phyloP scores from a whole-genome alignment of 1,139 yeast genomes.

The Suhomyces panamericanus region DNA sequence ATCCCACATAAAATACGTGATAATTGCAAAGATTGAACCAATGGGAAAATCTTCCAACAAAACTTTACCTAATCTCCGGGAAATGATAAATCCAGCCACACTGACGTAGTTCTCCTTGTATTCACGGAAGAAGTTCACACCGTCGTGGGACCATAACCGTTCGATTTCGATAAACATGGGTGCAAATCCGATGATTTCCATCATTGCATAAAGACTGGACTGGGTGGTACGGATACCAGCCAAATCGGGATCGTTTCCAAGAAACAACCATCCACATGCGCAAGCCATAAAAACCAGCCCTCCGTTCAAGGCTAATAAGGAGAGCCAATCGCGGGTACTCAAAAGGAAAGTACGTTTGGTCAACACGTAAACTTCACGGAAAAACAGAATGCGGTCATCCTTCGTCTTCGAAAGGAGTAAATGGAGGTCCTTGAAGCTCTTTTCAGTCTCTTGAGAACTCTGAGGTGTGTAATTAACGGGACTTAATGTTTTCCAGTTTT shows the following conservation, averaged over 20 bases:
- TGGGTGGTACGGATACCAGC: conserved; percentile 25
- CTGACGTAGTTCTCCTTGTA: conserved; percentile 24
- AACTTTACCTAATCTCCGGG: conserved; percentile 24
- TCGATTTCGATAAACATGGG: conserved; percentile 26
- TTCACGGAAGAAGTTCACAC: conserved; percentile 23
- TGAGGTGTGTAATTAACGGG: not conserved
- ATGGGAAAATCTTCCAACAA: conserved; percentile 25
- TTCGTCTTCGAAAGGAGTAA: conserved; percentile 16
- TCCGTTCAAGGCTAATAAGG: conserved; percentile 22
- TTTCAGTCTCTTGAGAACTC: conserved; percentile 11
- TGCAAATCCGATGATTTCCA: conserved; percentile 27
- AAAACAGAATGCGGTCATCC: conserved; percentile 18
- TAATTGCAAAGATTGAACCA: conserved; percentile 20
- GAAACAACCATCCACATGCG: conserved; percentile 26
- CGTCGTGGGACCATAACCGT: conserved; percentile 25
- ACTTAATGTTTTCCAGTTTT: conserved; percentile 17
- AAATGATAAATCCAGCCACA: conserved; percentile 23
- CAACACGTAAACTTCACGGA: conserved; percentile 20
- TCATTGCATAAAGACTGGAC: conserved; percentile 22
- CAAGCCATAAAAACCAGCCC: conserved; percentile 21
- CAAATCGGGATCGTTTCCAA: conserved; percentile 19
- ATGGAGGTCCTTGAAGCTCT: conserved; percentile 12
- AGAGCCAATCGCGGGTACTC: conserved; percentile 20
- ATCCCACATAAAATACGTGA: conserved; percentile 29
- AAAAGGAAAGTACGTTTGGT: conserved; percentile 21